Evolutionary conservation across 1,284 basidiomycete species (phyloP), one percentile per base, ranked within the genome.

Genomic region (Cystobasidium pallidum): DNA sequence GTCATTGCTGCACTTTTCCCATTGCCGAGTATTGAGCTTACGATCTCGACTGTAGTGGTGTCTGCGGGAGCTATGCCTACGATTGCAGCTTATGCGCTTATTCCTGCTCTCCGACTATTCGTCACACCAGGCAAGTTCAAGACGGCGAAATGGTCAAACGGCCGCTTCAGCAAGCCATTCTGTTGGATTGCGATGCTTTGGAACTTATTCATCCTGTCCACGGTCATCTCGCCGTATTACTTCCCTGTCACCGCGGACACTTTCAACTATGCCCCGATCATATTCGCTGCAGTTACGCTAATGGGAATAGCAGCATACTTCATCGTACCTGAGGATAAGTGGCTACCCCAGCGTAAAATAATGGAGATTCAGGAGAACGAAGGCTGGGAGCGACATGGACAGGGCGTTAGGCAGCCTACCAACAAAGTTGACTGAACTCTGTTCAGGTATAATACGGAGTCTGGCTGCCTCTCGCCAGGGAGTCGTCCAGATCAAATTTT

Each of bases 21-120:
- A 30, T 6, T 51, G 3, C 8, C 21, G 17, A 4, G 13, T 10
- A 1, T 41, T 28, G 6, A n/a, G 34, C 54, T 68, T 26, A 58
- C 55, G 10, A 24, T 58, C 19, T 49, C 10, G 19, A 15, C 21
- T 21, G 0, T 90, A 19, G 84, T 93, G 71, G 86, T 92, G 51
- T 91, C 90, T 10, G 91, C 91, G 8, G 89, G 89, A 21, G 90
- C 84, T 10, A 85, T 91, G 8, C 90, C 90, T 0, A 91, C 89
- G 0, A 90, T 91, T 71, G 90, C 91, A 0, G 88, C 91, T 15
- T 92, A 93, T 79, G 89, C 87, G 0, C 82, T 91, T 45, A 91
- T 92, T 70, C 85, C 88, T 1, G 78, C 89, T 8, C 83, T 91
- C 45, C 85, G 91, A 6, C 66, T 91, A 24, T 85, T 86, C 34